Conservation (phyloP, 108 stramenopile species). For the Cyclotella baltica region DNA sequence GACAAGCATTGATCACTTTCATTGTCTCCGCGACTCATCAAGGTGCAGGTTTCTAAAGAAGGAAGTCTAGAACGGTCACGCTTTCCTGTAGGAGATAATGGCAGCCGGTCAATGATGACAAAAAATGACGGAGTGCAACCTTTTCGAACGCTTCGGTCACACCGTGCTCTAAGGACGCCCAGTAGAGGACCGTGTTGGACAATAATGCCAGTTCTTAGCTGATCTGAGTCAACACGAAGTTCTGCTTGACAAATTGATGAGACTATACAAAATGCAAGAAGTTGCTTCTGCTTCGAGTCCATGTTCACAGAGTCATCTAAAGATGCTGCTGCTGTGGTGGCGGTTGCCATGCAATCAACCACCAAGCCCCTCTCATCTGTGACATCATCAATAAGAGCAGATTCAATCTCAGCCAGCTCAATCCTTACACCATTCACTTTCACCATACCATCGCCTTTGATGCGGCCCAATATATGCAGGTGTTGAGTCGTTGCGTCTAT, state of each 20-base stretch:
- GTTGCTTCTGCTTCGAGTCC: constrained; percentile 36
- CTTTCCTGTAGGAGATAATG: constrained; percentile 85
- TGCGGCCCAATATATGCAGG: constrained; percentile 75
- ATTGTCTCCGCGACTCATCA: constrained; percentile 22
- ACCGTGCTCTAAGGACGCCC: constrained; percentile 58
- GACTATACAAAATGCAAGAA: constrained; percentile 76
- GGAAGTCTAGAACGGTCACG: constrained; percentile 61
- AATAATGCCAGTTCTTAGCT: constrained; percentile 52
- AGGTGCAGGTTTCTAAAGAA: constrained; percentile 38
- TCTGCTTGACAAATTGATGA: constrained; percentile 52
- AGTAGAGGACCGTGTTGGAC: constrained; percentile 62
- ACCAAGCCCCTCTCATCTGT: constrained; percentile 34
- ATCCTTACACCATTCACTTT: constrained; percentile 86
- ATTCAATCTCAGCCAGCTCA: constrained; percentile 85
- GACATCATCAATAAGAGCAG: constrained; percentile 57
- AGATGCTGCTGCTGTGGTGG: constrained; percentile 13
- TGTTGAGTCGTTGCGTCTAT: constrained; percentile 45
- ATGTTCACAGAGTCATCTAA: constrained; percentile 17
- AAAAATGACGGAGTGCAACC: constrained; percentile 75
- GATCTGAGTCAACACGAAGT: constrained; percentile 38
- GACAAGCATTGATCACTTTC: constrained; percentile 31
- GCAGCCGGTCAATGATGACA: constrained; percentile 68
- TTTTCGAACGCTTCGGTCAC: constrained; percentile 53
- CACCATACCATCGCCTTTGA: constrained; percentile 83
- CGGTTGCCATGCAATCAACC: constrained; percentile 62